These are phyloP conservation scores for Picochlorum sp. DNA, from an alignment of 139 green algal species.

Conservation along the genomic window DNA sequence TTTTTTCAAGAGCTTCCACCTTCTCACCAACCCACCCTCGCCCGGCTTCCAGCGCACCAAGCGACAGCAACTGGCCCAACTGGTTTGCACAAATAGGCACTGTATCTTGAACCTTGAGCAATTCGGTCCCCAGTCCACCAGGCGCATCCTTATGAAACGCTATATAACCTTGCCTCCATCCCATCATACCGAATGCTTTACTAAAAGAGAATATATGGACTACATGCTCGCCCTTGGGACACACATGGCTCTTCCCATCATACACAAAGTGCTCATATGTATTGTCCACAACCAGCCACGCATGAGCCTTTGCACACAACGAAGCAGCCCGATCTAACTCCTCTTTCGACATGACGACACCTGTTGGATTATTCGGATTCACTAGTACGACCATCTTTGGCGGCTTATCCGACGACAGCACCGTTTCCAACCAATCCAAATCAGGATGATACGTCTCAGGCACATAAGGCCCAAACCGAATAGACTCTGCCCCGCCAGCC, in stretches of 20 bases:
- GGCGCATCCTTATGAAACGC: constrained; percentile 30
- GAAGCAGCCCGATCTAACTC: constrained; percentile 49
- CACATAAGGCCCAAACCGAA: constrained; percentile 36
- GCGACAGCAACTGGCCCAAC: constrained; percentile 59
- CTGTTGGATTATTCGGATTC: constrained; percentile 86
- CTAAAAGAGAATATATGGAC: constrained; percentile 80
- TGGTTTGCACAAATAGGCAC: constrained; percentile 78
- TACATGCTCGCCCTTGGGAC: constrained; percentile 49
- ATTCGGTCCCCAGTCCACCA: constrained; percentile 20
- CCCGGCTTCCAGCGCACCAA: constrained; percentile 42
- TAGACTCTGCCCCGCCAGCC: constrained; percentile 29
- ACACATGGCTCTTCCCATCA: constrained; percentile 44
- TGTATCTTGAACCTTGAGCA: constrained; percentile 88
- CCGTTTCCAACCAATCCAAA: constrained; percentile 41
- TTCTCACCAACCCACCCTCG: constrained; percentile 38
- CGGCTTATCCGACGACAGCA: constrained; percentile 14
- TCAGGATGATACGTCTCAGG: constrained; percentile 33
- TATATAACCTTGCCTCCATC: constrained; percentile 78
- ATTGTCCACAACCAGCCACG: constrained; percentile 90
- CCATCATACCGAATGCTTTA: constrained; percentile 88
- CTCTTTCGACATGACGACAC: constrained; percentile 46
- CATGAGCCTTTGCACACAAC: constrained; percentile 38
- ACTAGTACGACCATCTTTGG: constrained; percentile 61
- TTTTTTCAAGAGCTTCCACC: constrained; percentile 28
- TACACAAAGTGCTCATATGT: constrained; percentile 91